Percentiles rank a stretch among this genome's conserved stretches.
Conservation (phyloP, 139 green algal species). For the Zygnema cylindricum region DNA sequence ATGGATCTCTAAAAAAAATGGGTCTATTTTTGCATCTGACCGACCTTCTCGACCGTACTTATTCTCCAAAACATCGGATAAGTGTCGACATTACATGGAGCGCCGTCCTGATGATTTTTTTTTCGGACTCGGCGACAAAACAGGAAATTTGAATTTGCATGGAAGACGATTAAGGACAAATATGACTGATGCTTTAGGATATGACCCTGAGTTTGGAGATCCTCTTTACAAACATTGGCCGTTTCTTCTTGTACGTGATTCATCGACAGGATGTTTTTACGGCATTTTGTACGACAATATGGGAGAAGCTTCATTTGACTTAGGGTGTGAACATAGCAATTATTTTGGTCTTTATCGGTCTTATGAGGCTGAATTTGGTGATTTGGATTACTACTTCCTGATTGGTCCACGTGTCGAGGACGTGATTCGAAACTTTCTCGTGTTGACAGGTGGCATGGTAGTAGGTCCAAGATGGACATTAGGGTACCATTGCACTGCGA, state of each 20-base stretch:
- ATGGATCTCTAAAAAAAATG: not conserved
- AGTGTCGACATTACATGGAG: conserved; percentile 37
- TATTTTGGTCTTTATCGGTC: conserved; percentile 43
- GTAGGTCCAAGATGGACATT: conserved; percentile 36
- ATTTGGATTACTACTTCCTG: conserved; percentile 48
- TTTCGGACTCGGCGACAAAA: conserved; percentile 55
- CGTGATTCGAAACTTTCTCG: conserved; percentile 14
- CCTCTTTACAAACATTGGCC: conserved; percentile 59
- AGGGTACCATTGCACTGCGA: conserved; percentile 44
- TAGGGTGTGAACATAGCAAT: conserved; percentile 60
- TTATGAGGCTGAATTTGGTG: conserved; percentile 32
- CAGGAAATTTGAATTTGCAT: conserved; percentile 43
- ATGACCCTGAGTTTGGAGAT: conserved; percentile 30
- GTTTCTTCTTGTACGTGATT: conserved; percentile 27
- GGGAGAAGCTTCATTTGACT: conserved; percentile 34
- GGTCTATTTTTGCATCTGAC: not conserved
- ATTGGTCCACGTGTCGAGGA: conserved; percentile 7
- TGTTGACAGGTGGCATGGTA: conserved; percentile 10
- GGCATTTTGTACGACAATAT: conserved; percentile 53
- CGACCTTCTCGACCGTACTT: not conserved
- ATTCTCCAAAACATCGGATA: not conserved
- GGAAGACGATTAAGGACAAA: conserved; percentile 7
- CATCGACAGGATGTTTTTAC: conserved; percentile 22
- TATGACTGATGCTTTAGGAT: conserved; percentile 48
- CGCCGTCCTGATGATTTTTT: not conserved